These are phyloP conservation scores for Geranomyces variabilis DNA, from an alignment of 192 early-diverging fungal genomes.

Conservation along the genomic window DNA sequence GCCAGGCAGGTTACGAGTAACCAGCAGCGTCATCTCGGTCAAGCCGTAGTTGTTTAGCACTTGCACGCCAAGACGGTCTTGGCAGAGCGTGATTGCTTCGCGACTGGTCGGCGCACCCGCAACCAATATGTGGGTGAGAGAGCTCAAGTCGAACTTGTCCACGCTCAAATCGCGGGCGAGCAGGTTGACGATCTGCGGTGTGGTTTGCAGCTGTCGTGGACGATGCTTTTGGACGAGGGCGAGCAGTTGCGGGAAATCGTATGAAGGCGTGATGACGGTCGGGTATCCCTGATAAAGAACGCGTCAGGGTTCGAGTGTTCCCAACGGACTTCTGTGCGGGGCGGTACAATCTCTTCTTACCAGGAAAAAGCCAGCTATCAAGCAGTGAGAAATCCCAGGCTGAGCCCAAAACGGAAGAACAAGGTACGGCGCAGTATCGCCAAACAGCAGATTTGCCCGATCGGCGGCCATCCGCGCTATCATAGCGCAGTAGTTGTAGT, in stretches of 20 bases:
- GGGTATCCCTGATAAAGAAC: not conserved
- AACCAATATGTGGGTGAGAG: slow-evolving; percentile 8
- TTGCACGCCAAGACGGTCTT: slow-evolving; percentile 4
- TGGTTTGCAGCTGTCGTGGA: slow-evolving; percentile 7
- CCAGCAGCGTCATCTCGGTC: not conserved
- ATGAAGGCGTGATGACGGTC: slow-evolving; percentile 4
- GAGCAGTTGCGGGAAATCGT: slow-evolving; percentile 3
- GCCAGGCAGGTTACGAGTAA: not conserved
- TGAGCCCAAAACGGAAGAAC: slow-evolving; percentile 2
- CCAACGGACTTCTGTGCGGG: not conserved
- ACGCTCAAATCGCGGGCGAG: not conserved
- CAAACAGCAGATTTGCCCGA: not conserved
- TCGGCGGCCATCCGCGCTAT: not conserved
- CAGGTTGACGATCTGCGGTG: slow-evolving; percentile 14
- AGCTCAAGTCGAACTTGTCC: not conserved
- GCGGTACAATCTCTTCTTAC: not conserved
- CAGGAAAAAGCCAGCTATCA: slow-evolving; percentile 6
- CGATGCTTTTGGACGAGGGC: slow-evolving; percentile 6
- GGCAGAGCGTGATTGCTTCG: not conserved
- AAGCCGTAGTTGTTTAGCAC: slow-evolving; percentile 2
- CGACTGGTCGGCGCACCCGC: slow-evolving; percentile 4
- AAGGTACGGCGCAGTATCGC: not conserved
- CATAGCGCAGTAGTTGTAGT: slow-evolving; percentile 9
- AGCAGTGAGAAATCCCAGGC: slow-evolving; percentile 10
- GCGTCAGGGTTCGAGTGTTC: not conserved